Evolutionary conservation across 768 basidiomycete species (phyloP).

Genomic region (Gloeopeniophorella convolvens): DNA sequence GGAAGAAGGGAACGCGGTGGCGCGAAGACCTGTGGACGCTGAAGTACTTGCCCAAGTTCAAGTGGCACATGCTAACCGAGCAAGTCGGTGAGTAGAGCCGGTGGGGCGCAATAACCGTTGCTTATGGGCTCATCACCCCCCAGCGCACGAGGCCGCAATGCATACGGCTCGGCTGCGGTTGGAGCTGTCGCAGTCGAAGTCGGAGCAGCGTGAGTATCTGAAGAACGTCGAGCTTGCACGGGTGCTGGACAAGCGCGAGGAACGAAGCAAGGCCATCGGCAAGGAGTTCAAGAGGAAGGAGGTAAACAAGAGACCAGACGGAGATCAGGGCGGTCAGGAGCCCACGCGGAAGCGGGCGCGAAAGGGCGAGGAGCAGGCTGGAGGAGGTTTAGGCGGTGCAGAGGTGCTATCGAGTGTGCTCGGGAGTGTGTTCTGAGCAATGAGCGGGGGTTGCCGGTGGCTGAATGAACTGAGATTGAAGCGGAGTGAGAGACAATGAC

Average conservation of each 20-base stretch:
- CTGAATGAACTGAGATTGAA: constrained; percentile 12
- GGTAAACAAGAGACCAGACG: constrained; percentile 1
- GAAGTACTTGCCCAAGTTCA: constrained; percentile 97
- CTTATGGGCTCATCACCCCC: not conserved
- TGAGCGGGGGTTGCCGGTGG: constrained; percentile 9
- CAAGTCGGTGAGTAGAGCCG: constrained; percentile 75
- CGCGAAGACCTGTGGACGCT: constrained; percentile 99
- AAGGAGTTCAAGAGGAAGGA: constrained; percentile 29
- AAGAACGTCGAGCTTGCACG: constrained; percentile 90
- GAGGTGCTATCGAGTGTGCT: constrained; percentile 6
- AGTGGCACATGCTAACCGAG: constrained; percentile 98
- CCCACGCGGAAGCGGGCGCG: not conserved
- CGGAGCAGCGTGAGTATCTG: constrained; percentile 90
- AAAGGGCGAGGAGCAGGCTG: not conserved
- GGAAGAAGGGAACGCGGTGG: constrained; percentile 86
- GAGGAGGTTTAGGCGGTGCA: not conserved
- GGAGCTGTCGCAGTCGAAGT: constrained; percentile 79
- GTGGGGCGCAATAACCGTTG: not conserved
- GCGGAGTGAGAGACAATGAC: constrained; percentile 39
- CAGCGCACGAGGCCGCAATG: constrained; percentile 90
- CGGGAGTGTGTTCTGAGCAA: constrained; percentile 38
- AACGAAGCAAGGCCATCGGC: constrained; percentile 31
- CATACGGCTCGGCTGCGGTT: constrained; percentile 86
- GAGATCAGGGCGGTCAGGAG: no score
- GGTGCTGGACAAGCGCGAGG: constrained; percentile 74